Evolutionary conservation across 306 rosid genomes (phyloP), one percentile per base, ranked within the genome.

Genomic region (Clitoria ternatea): DNA sequence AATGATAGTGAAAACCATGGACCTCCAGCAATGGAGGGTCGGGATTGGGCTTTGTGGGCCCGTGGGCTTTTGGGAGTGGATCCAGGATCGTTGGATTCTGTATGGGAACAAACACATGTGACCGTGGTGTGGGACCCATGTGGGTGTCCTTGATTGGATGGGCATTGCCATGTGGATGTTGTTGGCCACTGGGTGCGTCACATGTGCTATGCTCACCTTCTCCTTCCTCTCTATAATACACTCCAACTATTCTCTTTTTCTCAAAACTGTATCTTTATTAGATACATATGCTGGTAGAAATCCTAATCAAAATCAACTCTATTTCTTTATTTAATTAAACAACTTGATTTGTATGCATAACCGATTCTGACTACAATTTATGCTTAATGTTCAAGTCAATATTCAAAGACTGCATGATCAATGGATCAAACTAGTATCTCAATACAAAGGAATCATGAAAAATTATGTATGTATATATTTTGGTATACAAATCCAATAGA

Each of bases 81-180:
- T 72, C 52, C 3, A 2, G 77, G 61, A 60, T 52, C 88, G 83
- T 83, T 63, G 77, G 95, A 88, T 15, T 15, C 26, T 14, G 69
- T 18, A 39, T 20, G 42, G 78, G 47, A 27, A 78, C 85, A 82
- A 42, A 10, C 40, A 60, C 90, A 87, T 76, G 98, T 86, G 95
- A 77, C 5, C 2, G n/a, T 20, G 59, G 40, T 22, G 35, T 3
- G 66, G 67, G 88, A 26, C 85, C 90, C 86, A 63, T 61, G 65
- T 71, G 77, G 82, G n/a, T 79, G 67, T 69, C 50, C 33, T 73
- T 82, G 35, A 84, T 82, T 82, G 84, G 86, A 15, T 18, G 62
- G 54, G 74, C 86, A 81, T 48, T 6, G 59, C 30, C 87, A 84
- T 81, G 84, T 59, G 57, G 64, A 23, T 40, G 50, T 40, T 32